A percentile compares a stretch with the other conserved stretches of the same genome.
Evolutionary conservation across 495 filamentous ascomycete species (phyloP).

Genomic region (Aspergillus hancockii): DNA sequence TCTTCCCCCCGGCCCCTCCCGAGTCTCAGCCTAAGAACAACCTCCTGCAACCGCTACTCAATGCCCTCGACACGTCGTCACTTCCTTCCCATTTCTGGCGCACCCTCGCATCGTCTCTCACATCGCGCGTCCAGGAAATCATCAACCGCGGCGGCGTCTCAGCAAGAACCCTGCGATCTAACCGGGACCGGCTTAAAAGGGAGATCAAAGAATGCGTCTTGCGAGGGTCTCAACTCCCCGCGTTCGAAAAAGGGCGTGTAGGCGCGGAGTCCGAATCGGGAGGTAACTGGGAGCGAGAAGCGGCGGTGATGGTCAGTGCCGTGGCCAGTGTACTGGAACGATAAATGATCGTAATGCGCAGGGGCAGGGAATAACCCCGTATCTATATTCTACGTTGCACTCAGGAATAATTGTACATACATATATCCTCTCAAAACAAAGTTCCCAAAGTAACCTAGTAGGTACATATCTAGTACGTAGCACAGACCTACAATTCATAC

Average conservation of each 20-base stretch:
- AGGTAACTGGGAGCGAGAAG: constrained; percentile 82
- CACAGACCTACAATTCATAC: not conserved
- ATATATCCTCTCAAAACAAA: too few relatives aligned
- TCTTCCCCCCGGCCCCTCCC: constrained; percentile 41
- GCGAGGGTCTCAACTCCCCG: constrained; percentile 66
- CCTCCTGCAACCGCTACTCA: constrained; percentile 71
- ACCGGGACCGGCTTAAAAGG: constrained; percentile 71
- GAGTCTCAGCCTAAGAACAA: constrained; percentile 39
- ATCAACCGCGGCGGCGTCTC: constrained; percentile 76
- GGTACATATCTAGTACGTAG: not conserved
- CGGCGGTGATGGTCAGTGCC: constrained; percentile 90
- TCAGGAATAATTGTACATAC: not conserved
- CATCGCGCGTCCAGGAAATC: constrained; percentile 79
- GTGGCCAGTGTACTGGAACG: constrained; percentile 57
- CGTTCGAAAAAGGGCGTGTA: constrained; percentile 42
- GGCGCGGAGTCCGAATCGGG: constrained; percentile 38
- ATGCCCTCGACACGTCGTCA: constrained; percentile 81
- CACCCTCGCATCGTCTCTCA: constrained; percentile 74
- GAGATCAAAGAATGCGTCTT: constrained; percentile 83
- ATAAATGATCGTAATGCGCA: constrained; percentile 22
- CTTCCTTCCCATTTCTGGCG: constrained; percentile 92
- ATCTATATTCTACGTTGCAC: not conserved
- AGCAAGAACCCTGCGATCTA: constrained; percentile 75
- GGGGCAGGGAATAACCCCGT: not conserved
- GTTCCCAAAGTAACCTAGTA: too few relatives aligned